phyloP scores from a whole-genome alignment of 106 monocot genomes.

The Ottelia alismoides region DNA sequence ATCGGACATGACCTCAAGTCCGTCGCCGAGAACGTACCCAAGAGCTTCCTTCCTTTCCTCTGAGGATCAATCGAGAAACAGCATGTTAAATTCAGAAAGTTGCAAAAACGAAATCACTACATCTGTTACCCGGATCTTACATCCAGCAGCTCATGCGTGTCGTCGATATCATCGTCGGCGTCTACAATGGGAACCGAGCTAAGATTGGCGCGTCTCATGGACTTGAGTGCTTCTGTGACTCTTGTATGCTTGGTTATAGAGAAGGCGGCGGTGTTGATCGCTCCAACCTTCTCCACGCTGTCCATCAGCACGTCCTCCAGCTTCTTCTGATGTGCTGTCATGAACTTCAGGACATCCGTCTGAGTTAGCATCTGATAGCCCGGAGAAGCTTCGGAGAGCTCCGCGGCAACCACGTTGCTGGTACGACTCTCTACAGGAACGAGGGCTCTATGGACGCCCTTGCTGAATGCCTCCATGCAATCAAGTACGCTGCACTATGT shows the following conservation, averaged over 20 bases:
- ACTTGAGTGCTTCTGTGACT: slow-evolving; percentile 41
- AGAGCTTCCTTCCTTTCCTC: slow-evolving; percentile 47
- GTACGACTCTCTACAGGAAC: slow-evolving; percentile 48
- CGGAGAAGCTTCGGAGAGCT: slow-evolving; percentile 53
- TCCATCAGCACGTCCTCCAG: slow-evolving; percentile 30
- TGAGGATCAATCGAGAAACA: slow-evolving; percentile 7
- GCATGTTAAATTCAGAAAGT: background rate
- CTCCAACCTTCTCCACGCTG: slow-evolving; percentile 27
- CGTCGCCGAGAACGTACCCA: slow-evolving; percentile 54
- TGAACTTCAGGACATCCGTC: slow-evolving; percentile 53
- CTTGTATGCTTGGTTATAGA: slow-evolving; percentile 27
- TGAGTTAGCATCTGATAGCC: slow-evolving; percentile 82
- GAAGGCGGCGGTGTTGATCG: slow-evolving; percentile 31
- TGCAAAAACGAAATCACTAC: background rate
- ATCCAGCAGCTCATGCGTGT: slow-evolving; percentile 21
- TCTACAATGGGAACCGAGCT: slow-evolving; percentile 46
- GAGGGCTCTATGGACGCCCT: slow-evolving; percentile 75
- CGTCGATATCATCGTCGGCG: background rate
- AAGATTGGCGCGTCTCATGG: slow-evolving; percentile 37
- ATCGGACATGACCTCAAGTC: slow-evolving; percentile 41
- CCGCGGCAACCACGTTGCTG: slow-evolving; percentile 4
- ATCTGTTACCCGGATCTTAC: slow-evolving; percentile 16
- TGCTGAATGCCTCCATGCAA: slow-evolving; percentile 84
- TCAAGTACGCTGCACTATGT: slow-evolving; percentile 65
- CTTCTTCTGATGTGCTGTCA: slow-evolving; percentile 19